phyloP scores from a whole-genome alignment of 2,329 filamentous ascomycete species.

The Colletotrichum musicola region DNA sequence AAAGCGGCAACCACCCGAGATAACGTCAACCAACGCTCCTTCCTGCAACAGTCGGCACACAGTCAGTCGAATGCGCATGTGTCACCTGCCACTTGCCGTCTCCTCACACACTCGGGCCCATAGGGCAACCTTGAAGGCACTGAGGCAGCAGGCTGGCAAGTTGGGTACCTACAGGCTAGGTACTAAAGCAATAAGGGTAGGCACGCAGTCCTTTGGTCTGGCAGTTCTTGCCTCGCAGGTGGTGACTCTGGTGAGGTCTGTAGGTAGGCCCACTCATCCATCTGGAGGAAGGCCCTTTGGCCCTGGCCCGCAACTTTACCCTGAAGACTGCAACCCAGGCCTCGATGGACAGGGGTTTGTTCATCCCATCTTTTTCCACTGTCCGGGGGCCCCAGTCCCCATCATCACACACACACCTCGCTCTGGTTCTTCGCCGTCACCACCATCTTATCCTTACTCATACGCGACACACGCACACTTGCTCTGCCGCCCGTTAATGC shows the following conservation, averaged over 20 bases:
- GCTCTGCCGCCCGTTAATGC: constrained; percentile 1
- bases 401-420: constrained; percentile 9
- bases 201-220: neutral
- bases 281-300: too few relatives aligned
- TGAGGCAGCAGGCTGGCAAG: too few relatives aligned
- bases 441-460: neutral
- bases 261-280: too few relatives aligned
- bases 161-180: neutral
- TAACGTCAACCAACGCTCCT: constrained; percentile 2
- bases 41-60: constrained; percentile 3
- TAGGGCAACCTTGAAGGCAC: too few relatives aligned
- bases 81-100: constrained; percentile 22
- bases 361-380: constrained; percentile 25
- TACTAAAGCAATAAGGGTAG: neutral
- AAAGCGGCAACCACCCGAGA: neutral
- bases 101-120: neutral
- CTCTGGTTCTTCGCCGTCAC: neutral
- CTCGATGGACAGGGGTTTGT: constrained; percentile 12
- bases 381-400: constrained; percentile 16
- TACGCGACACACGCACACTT: neutral
- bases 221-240: too few relatives aligned
- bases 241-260: too few relatives aligned
- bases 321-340: too few relatives aligned
- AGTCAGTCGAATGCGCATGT: neutral
- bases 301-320: too few relatives aligned